These are phyloP conservation scores for Pontederia crassipes DNA, from an alignment of 176 grass and related monocot genomes.

Conservation along the genomic window DNA sequence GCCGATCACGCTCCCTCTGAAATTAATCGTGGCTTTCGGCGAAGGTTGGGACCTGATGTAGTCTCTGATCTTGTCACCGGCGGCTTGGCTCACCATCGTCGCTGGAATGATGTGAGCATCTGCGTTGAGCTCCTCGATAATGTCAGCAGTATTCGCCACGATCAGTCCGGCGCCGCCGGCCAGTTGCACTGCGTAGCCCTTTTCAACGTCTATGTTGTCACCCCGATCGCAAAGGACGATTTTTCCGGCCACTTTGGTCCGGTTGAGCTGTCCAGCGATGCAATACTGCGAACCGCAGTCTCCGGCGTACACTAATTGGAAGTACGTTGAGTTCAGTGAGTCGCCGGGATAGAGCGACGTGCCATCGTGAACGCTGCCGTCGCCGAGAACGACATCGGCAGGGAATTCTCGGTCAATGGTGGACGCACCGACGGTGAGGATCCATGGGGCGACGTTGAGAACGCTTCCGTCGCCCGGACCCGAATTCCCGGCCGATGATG, in stretches of 20 bases:
- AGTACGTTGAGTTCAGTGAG: background rate
- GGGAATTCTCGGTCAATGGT: conserved; percentile 10
- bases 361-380: conserved; percentile 1
- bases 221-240: conserved; percentile 9
- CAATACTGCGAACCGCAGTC: background rate
- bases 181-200: background rate
- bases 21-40: background rate
- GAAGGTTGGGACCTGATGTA: background rate
- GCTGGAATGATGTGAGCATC: conserved; percentile 9
- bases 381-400: conserved; percentile 1
- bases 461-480: background rate
- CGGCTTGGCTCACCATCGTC: background rate
- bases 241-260: conserved; percentile 2
- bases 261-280: background rate
- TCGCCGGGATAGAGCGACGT: conserved; percentile 2
- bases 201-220: background rate
- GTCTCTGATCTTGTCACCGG: background rate
- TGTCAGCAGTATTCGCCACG: background rate
- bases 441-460: conserved; percentile 7
- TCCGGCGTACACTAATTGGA: conserved; percentile 3
- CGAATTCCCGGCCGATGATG: conserved; percentile 11
- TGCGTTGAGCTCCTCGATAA: conserved; percentile 4
- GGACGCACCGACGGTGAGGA: conserved; percentile 3
- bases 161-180: conserved; percentile 16
- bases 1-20: conserved; percentile 5